Evolutionary conservation across 148 eudicot species (phyloP).

Genomic region (Rhododendron griersonianum): DNA sequence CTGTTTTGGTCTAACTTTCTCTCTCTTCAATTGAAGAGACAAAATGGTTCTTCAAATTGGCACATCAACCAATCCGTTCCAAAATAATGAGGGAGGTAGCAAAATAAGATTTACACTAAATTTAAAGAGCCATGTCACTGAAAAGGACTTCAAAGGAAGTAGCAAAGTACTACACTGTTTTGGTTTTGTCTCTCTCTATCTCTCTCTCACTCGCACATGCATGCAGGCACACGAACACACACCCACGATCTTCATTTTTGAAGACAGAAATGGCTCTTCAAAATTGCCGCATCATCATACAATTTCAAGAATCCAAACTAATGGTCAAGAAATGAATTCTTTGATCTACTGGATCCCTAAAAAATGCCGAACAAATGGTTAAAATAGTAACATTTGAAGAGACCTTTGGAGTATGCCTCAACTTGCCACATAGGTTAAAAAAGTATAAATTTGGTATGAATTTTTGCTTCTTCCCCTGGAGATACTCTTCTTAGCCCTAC

Average conservation of each 20-base stretch:
- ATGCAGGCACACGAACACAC: no score
- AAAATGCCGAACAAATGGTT: background rate
- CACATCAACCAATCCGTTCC: background rate
- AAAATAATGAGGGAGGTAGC: background rate
- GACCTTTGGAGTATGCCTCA: background rate
- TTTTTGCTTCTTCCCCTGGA: background rate
- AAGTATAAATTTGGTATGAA: background rate
- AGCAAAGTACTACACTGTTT: background rate
- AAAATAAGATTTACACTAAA: background rate
- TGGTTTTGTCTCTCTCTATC: background rate
- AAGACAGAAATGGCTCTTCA: no score
- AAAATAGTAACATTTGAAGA: background rate
- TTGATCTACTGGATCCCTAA: background rate
- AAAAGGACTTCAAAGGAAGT: background rate
- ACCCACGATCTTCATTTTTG: no score
- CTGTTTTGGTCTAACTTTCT: background rate
- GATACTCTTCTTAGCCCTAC: background rate
- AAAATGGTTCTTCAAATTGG: background rate
- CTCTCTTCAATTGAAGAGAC: background rate
- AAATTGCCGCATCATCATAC: background rate
- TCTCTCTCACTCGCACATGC: no score
- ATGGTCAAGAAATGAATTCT: background rate
- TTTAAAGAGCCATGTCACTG: background rate
- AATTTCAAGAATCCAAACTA: background rate
- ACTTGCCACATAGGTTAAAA: background rate